Conservation (phyloP, 495 filamentous ascomycete species). For the Daldinia concentrica region DNA sequence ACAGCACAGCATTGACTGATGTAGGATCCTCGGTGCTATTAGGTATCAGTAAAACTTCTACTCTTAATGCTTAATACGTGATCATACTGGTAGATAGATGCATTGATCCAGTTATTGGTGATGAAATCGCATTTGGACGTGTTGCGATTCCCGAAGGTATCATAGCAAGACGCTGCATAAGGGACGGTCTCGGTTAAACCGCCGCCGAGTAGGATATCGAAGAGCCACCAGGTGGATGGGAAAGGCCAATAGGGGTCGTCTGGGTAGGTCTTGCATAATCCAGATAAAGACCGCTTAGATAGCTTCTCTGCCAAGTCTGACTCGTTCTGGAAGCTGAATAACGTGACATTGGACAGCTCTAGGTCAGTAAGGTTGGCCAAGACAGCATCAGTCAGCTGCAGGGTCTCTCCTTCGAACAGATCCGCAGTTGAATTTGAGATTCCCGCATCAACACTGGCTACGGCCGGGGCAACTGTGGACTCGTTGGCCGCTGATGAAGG, state of each 20-base stretch:
- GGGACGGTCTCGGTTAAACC: slow-evolving; percentile 61
- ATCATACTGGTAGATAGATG: slow-evolving; percentile 43
- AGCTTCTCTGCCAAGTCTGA: slow-evolving; percentile 18
- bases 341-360: slow-evolving; percentile 40
- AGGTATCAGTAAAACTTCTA: slow-evolving; percentile 23
- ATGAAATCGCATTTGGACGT: slow-evolving; percentile 51
- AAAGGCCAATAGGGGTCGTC: slow-evolving; percentile 59
- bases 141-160: slow-evolving; percentile 56
- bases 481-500: slow-evolving; percentile 26
- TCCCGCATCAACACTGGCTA: slow-evolving; percentile 24
- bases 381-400: slow-evolving; percentile 55
- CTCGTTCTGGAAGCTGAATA: slow-evolving; percentile 45
- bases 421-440: slow-evolving; percentile 32
- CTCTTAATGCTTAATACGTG: background rate
- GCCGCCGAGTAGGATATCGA: slow-evolving; percentile 55
- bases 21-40: slow-evolving; percentile 49
- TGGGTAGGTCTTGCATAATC: slow-evolving; percentile 60
- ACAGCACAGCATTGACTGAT: slow-evolving; percentile 57
- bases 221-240: slow-evolving; percentile 51
- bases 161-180: slow-evolving; percentile 60
- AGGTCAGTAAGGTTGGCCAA: slow-evolving; percentile 48
- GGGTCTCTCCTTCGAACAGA: slow-evolving; percentile 51
- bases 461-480: slow-evolving; percentile 32
- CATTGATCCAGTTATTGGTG: slow-evolving; percentile 50
- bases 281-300: slow-evolving; percentile 24